phyloP scores from a whole-genome alignment of 192 early-diverging fungal genomes.

The Coemansia sp. region DNA sequence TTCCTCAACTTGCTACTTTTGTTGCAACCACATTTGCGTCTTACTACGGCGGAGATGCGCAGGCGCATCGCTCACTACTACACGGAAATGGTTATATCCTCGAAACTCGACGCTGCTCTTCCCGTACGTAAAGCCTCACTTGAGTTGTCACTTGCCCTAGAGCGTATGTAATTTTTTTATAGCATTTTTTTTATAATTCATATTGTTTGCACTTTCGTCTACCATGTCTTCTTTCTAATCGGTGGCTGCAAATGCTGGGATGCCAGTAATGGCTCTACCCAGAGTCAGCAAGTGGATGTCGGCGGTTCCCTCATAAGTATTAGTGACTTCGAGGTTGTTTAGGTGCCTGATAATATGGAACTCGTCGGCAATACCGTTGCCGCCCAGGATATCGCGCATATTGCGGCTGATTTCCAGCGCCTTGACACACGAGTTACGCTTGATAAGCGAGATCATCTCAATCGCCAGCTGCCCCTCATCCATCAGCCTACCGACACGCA shows the following conservation, averaged over 20 bases:
- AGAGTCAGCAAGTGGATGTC: conserved; percentile 94
- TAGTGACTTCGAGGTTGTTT: conserved; percentile 89
- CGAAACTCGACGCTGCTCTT: conserved; percentile 46
- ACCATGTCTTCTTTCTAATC: conserved; percentile 8
- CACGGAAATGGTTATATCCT: conserved; percentile 47
- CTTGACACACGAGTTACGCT: conserved; percentile 96
- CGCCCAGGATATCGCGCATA: conserved; percentile 91
- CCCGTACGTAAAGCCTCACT: conserved; percentile 54
- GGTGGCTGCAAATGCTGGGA: conserved; percentile 66
- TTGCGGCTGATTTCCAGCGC: conserved; percentile 89
- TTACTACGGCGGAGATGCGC: conserved; percentile 30
- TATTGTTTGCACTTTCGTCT: neutral
- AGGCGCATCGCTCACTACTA: conserved; percentile 43
- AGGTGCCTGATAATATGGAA: conserved; percentile 96
- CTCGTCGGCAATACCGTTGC: conserved; percentile 94
- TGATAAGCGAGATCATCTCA: conserved; percentile 96
- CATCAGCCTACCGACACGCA: conserved; percentile 93
- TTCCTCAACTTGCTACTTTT: conserved; percentile 51
- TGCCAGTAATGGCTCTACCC: conserved; percentile 92
- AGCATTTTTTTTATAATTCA: neutral
- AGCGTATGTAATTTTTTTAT: conserved; percentile 28
- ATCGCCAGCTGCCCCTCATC: conserved; percentile 81
- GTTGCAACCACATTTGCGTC: conserved; percentile 40
- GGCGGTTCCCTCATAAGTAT: conserved; percentile 97
- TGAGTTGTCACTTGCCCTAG: conserved; percentile 48